Percentiles rank a stretch among this genome's conserved stretches.
These are phyloP conservation scores for Venturia carpophila DNA, from an alignment of 2,329 filamentous ascomycete genomes.

Conservation along the genomic window DNA sequence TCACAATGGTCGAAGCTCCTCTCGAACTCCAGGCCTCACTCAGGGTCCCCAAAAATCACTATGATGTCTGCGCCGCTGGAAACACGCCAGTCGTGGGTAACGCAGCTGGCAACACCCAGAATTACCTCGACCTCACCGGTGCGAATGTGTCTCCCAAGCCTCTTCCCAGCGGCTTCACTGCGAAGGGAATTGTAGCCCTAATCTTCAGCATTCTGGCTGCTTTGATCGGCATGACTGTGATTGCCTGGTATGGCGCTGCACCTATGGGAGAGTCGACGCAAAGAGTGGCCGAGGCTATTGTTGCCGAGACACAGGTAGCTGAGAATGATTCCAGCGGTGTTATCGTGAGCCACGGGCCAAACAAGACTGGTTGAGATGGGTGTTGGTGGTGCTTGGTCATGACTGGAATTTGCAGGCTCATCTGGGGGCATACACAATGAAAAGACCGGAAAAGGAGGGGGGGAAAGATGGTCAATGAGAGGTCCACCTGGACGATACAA, in stretches of 20 bases:
- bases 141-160: conserved; percentile 48
- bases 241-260: conserved; percentile 57
- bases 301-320: not conserved
- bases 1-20: conserved; percentile 45
- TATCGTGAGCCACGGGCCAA: not conserved
- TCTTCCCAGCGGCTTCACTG: conserved; percentile 62
- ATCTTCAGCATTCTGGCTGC: conserved; percentile 64
- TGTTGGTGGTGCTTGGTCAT: not conserved
- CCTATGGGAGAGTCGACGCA: conserved; percentile 13
- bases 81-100: conserved; percentile 55
- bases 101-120: conserved; percentile 60
- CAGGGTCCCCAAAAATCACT: conserved; percentile 54
- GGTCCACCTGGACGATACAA: too few species aligned
- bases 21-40: conserved; percentile 52
- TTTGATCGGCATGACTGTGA: conserved; percentile 57
- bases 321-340: not conserved
- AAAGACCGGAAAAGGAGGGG: too few species aligned
- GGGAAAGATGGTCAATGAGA: too few species aligned
- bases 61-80: conserved; percentile 49
- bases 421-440: too few species aligned
- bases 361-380: not conserved
- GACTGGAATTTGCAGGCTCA: not conserved
- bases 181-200: conserved; percentile 63
- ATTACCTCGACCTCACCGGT: conserved; percentile 57
- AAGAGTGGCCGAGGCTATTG: not conserved